Evolutionary conservation across 306 rosid species (phyloP), one percentile per base, ranked within the genome.

Genomic region (Senna siamea): DNA sequence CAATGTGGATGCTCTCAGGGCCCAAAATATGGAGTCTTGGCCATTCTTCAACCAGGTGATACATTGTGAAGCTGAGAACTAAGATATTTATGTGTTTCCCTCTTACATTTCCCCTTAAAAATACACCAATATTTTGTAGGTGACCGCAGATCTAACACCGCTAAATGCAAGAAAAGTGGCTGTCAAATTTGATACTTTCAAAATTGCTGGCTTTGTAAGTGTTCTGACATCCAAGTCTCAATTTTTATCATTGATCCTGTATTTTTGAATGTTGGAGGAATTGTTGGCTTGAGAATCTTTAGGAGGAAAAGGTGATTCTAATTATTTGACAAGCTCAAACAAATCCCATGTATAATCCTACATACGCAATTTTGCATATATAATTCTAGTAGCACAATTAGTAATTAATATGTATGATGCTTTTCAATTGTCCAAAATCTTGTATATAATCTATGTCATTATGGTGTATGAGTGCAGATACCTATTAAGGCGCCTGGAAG

Each of bases 11-110:
- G 86, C 87, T 15, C 93, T 91, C 66, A 86, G 98, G 73, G 97
- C 98, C 62, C 97, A 93, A 81, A 93, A 93, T 69, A 86, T 91
- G 97, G 98, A 93, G 75, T 89, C 98, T 26, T 28, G 89, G 87
- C 98, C 98, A 41, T 89, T 92, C 82, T 93, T 93, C 73, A 93
- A 93, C 84, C 97, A 93, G 97, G 98, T 84, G 79, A 83, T 15
- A 30, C 70, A 17, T 46, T 62, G 44, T 79, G 48, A 79, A 72
- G 51, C 62, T 17, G 54, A 40, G 61, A 72, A 19, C 9, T 61
- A 10, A 47, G 11, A 56, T 19, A 35, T 38, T 38, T 13, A 57
- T 63, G 65, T 11, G 51, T 62, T 69, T 44, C 74, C n/a, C 30
- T 44, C 66, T 62, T 50, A 26, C 46, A 14, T 61, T 69, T 76